These are phyloP conservation scores for Gossypium schwendimanii DNA, from an alignment of 441 rosid genomes.

Conservation along the genomic window DNA sequence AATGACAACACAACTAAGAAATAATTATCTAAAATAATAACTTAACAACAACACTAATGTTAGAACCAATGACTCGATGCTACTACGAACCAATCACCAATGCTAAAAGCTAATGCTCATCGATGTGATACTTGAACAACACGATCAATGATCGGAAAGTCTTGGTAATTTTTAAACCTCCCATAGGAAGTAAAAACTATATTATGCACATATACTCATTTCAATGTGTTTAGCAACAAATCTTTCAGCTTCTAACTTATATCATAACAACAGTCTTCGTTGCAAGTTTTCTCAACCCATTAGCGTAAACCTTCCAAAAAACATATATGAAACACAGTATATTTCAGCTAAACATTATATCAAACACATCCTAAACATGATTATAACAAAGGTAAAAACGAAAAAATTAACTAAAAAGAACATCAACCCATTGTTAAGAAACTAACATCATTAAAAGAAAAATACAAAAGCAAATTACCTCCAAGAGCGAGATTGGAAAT, in stretches of 20 bases:
- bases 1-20: neutral
- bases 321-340: neutral
- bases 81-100: neutral
- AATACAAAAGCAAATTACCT: slow-evolving; percentile 28
- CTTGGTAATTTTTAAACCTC: neutral
- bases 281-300: neutral
- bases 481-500: slow-evolving; percentile 72
- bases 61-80: neutral
- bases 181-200: neutral
- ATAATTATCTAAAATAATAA: neutral
- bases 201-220: neutral
- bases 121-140: neutral
- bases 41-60: slow-evolving; percentile 1
- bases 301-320: neutral
- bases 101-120: neutral
- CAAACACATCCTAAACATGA: slow-evolving; percentile 30
- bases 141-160: neutral
- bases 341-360: slow-evolving; percentile 27
- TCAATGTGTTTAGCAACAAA: neutral
- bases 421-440: neutral
- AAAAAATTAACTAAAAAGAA: neutral
- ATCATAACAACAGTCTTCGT: neutral
- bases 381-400: neutral
- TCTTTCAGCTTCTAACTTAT: neutral
- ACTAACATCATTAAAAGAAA: neutral